Conservation (phyloP, 805 yeast species). For the Barnettozyma siamensis region DNA sequence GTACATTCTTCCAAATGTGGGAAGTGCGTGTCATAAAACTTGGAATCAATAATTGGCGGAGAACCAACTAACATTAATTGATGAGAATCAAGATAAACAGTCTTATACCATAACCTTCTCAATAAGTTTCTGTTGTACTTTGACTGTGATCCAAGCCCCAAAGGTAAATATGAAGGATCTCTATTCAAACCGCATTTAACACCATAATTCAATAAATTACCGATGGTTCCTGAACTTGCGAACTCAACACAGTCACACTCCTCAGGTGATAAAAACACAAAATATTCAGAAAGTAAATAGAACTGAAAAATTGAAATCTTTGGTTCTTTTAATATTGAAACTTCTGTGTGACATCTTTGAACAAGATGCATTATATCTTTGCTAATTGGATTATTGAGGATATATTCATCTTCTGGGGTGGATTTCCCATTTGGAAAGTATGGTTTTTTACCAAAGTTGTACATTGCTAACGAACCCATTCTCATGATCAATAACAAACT, state of each 20-base stretch:
- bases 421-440: neutral
- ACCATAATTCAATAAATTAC: conserved; percentile 19
- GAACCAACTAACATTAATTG: conserved; percentile 18
- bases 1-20: conserved; percentile 22
- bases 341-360: conserved; percentile 13
- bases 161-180: conserved; percentile 13
- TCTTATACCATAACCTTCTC: conserved; percentile 23
- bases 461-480: conserved; percentile 17
- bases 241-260: conserved; percentile 21
- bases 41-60: conserved; percentile 19
- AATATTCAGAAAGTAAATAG: conserved; percentile 12
- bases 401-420: conserved; percentile 14
- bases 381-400: conserved; percentile 14
- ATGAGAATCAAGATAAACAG: conserved; percentile 17
- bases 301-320: conserved; percentile 19
- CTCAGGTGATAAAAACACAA: conserved; percentile 19
- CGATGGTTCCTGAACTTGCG: conserved; percentile 15
- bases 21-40: conserved; percentile 20
- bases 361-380: conserved; percentile 10
- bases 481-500: conserved; percentile 20
- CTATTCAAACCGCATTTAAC: conserved; percentile 19
- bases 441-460: conserved; percentile 15
- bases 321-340: conserved; percentile 12
- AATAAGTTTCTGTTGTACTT: conserved; percentile 13
- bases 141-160: neutral